Base-by-base conservation (phyloP, 1,284 basidiomycete species). In the Papiliotrema flavescens region DNA sequence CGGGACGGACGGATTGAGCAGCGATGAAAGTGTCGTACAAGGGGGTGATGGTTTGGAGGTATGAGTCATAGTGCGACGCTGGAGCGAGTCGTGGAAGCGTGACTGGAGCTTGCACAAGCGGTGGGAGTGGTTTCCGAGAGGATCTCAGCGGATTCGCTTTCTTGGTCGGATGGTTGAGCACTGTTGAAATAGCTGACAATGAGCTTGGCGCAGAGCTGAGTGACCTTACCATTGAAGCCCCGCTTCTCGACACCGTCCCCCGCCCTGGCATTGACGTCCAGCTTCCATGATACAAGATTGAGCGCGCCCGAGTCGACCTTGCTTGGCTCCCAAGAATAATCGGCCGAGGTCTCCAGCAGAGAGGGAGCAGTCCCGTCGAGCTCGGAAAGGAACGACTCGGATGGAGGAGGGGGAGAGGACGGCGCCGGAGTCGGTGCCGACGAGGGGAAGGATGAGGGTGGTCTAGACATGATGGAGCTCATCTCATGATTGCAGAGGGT, bases 141-240 rank as follows among this genome's bases (percentile, higher is more conserved):
- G 88, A 84, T 70, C 93, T 89, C 23, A 92, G 86, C 9, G 91
- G 90, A 34, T 88, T 88, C 48, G 88, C 86, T 47, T 80, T 82
- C 76, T 86, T 89, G 67, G 88, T 87, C 1, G 91, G 91, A 67
- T 88, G 90, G 66, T 90, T 91, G 53, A 94, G 82, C 11, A 88
- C 85, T 8, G 84, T 86, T 8, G 86, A 87, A 57, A 88, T 85
- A 23, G 86, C 86, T 79, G 32, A n/a, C n/a, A 7, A 32, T 47
- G n/a, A 37, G 45, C 11, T 49, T 28, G 15, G 23, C 43, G 35
- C 22, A 14, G 47, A 23, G 23, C 24, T 14, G 20, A 3, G 24
- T 19, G 7, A 35, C 54, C 63, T 36, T 36, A 71, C 72, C 71
- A 44, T 75, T 73, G 61, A 75, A 75, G 8, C 73, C 73, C 6